Percentiles rank a stretch among this genome's conserved stretches.
phyloP scores from a whole-genome alignment of 83 land plant species.

The Isoetes engelmannii region DNA sequence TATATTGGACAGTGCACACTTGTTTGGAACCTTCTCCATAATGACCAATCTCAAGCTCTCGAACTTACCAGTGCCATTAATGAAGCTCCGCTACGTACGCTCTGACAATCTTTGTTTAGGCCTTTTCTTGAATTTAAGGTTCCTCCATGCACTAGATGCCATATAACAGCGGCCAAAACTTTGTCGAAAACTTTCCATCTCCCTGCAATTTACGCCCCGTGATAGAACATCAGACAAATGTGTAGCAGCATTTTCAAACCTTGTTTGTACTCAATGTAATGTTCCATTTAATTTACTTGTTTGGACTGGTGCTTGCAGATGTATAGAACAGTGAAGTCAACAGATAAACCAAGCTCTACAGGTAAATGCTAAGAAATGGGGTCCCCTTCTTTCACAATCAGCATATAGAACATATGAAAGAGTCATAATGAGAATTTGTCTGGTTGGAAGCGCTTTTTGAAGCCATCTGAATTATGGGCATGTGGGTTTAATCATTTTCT shows the following conservation, averaged over 20 bases:
- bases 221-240: background rate
- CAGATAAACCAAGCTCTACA: constrained; percentile 17
- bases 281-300: background rate
- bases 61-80: background rate
- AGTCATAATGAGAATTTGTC: too few species aligned
- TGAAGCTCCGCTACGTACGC: background rate
- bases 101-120: background rate
- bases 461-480: too few species aligned
- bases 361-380: too few species aligned
- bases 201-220: background rate
- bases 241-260: background rate
- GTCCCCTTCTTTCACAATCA: too few species aligned
- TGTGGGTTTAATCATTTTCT: too few species aligned
- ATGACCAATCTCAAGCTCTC: background rate
- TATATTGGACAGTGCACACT: too few species aligned
- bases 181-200: constrained; percentile 1
- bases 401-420: too few species aligned
- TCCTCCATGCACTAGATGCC: background rate
- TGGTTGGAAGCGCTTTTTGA: too few species aligned
- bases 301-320: constrained; percentile 18
- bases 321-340: constrained; percentile 31
- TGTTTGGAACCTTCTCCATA: background rate
- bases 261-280: too few species aligned
- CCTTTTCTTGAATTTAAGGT: background rate
- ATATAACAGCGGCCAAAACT: too few species aligned